phyloP scores from a whole-genome alignment of 73 alveolate genomes.

The Stentor roeselii region DNA sequence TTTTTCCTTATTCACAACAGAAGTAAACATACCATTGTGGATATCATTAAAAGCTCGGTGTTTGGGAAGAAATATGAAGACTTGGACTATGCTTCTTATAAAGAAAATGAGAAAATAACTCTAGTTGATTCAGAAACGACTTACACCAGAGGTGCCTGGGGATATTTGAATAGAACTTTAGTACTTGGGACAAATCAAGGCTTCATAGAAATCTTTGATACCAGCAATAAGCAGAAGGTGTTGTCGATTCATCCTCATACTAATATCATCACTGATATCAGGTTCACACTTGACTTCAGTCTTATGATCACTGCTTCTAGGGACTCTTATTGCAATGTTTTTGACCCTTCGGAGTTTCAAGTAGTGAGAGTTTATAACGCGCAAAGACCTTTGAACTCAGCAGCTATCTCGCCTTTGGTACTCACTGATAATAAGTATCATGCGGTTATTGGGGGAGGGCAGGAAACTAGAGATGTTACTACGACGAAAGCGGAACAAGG shows the following conservation, averaged over 20 bases:
- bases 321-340: conserved; percentile 62
- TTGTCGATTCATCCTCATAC: conserved; percentile 47
- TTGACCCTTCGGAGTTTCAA: conserved; percentile 62
- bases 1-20: conserved; percentile 34
- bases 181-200: conserved; percentile 66
- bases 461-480: conserved; percentile 81
- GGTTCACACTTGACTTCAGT: conserved; percentile 58
- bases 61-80: not conserved
- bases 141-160: conserved; percentile 56
- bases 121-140: conserved; percentile 46
- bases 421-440: conserved; percentile 60
- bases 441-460: conserved; percentile 77
- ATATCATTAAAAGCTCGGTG: not conserved
- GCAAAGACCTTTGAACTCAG: conserved; percentile 69
- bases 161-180: conserved; percentile 52
- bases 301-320: conserved; percentile 71
- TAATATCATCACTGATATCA: conserved; percentile 50
- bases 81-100: not conserved
- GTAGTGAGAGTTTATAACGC: conserved; percentile 48
- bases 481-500: conserved; percentile 67
- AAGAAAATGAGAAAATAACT: conserved; percentile 16
- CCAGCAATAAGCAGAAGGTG: conserved; percentile 26
- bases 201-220: conserved; percentile 41
- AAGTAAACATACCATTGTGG: not conserved
- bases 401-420: conserved; percentile 52